A percentile compares a stretch with the other conserved stretches of the same genome.
Evolutionary conservation across 208 protist species (phyloP).

Genomic region (Leptomonas pyrrhocoris): DNA sequence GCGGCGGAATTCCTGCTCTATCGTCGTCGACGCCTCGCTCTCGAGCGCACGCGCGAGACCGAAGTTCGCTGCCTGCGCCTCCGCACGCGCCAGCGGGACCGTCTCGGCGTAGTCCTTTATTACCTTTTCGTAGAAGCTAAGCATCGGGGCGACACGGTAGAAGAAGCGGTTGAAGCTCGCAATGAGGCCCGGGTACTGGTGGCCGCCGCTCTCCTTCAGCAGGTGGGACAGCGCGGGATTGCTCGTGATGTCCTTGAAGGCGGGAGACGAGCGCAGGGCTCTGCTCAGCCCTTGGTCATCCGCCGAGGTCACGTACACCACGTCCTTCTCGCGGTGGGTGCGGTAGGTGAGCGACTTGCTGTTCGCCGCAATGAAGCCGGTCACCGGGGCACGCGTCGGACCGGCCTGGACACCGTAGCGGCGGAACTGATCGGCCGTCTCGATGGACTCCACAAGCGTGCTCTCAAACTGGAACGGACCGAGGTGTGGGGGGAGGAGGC

Average conservation of each 20-base stretch:
- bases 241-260: constrained; percentile 61
- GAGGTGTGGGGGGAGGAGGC: constrained; percentile 65
- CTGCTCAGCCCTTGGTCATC: constrained; percentile 56
- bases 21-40: constrained; percentile 56
- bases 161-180: constrained; percentile 82
- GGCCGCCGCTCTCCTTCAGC: constrained; percentile 27
- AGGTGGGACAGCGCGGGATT: constrained; percentile 59
- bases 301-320: constrained; percentile 68
- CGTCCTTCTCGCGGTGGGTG: constrained; percentile 51
- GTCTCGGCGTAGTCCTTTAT: constrained; percentile 49
- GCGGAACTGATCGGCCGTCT: constrained; percentile 68
- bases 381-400: constrained; percentile 49
- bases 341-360: constrained; percentile 74
- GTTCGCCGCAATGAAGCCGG: constrained; percentile 70
- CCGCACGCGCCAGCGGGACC: constrained; percentile 38
- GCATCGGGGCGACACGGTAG: constrained; percentile 78
- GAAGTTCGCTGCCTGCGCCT: constrained; percentile 51
- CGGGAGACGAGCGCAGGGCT: constrained; percentile 43
- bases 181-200: constrained; percentile 40
- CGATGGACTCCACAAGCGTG: constrained; percentile 70
- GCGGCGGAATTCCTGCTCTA: constrained; percentile 83
- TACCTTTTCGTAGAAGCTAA: constrained; percentile 67
- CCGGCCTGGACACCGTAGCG: constrained; percentile 75
- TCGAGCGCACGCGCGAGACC: constrained; percentile 59
- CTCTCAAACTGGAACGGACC: constrained; percentile 83